Evolutionary conservation across 192 early-diverging fungal genomes (phyloP), one percentile per base, ranked within the genome.

Genomic region (Linnemannia hyalina): DNA sequence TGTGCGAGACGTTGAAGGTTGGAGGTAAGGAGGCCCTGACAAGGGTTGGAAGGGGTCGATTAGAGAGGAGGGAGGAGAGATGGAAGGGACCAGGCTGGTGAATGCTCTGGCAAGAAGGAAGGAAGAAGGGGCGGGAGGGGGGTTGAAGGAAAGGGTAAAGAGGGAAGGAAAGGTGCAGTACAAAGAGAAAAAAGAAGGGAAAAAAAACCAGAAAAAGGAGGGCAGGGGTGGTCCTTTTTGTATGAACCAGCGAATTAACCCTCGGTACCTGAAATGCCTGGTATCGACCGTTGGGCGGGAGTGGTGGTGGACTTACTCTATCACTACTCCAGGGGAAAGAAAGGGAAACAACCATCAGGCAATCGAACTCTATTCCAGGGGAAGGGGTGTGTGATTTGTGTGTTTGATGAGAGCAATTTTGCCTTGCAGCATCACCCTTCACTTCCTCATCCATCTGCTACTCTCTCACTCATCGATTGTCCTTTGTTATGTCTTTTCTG

Each of bases 21-120:
- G 40, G 70, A 23, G 76, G 47, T 71, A 42, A 40, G 54, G 32
- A 36, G 41, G 68, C 84, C 84, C 84, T 86, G 84, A 78, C 70
- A 86, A 86, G 84, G 79, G 84, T 47, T 47, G 84, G 78, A 86
- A 80, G 75, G 84, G 84, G 73, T 74, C 72, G 49, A 35, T 73
- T 54, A 41, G 52, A 70, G 32, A 32, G 47, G 75, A 74, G 65
- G 38, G 40, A 68, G 47, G 49, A 20, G 55, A 65, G 29, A 72
- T n/a, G 42, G n/a, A n/a, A 70, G 63, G 55, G 71, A 49, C 68
- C 69, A 47, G 76, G 38, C n/a, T 68, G 76, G 63, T 23, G 74
- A 73, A 40, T 57, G 55, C 76, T 76, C 75, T 63, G 75, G 54
- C 38, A 65, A 38, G 38, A 5, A 65, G 57, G 9, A 69, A 69